Base-by-base conservation (phyloP, 345 rosid genomes). In the Boechera divaricarpa region DNA sequence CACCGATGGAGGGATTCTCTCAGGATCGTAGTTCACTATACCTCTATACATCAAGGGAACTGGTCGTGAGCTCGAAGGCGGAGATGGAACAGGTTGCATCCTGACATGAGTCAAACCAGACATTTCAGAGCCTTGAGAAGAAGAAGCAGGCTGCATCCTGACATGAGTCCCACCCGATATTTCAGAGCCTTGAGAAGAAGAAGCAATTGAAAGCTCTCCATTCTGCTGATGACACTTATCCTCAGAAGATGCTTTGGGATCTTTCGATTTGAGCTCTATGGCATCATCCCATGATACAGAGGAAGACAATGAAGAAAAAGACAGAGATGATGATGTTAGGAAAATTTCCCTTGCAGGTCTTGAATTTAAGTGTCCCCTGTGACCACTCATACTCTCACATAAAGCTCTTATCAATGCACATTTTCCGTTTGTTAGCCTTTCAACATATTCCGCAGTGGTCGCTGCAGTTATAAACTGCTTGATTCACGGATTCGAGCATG, bases 261-360 rank as follows among this genome's bases (percentile, higher is more conserved):
- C 35, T 67, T 75, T 38, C 0, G 13, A 47, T 0, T 36, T 49
- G 9, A 24, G 2, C 60, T 75, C 67, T 26, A 58, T 10, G 4
- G 68, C 62, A 49, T 67, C 68, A 51, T 59, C 79, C 42, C 33
- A 61, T 7, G 79, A 60, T 0, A 67, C 4, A 58, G 69, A 60
- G 54, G 63, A 76, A 68, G 79, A 76, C 9, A 68, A 2, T 5
- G 79, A 68, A 59, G 68, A 68, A 33, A 76, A 76, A 15, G 69
- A 76, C 10, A 76, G 74, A 51, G 79, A 76, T 31, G 79, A 59
- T 13, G 79, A 76, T 42, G 79, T 76, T 4, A 76, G 10, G 47
- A 67, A 76, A 47, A 76, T 60, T 32, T 76, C 79, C 45, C 69
- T 76, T 13, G 18, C 2, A 15, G 38, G 36, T 60, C 42, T 68